These are phyloP conservation scores for Oryza coarctata DNA, from an alignment of 176 grass and related monocot species.

Conservation along the genomic window DNA sequence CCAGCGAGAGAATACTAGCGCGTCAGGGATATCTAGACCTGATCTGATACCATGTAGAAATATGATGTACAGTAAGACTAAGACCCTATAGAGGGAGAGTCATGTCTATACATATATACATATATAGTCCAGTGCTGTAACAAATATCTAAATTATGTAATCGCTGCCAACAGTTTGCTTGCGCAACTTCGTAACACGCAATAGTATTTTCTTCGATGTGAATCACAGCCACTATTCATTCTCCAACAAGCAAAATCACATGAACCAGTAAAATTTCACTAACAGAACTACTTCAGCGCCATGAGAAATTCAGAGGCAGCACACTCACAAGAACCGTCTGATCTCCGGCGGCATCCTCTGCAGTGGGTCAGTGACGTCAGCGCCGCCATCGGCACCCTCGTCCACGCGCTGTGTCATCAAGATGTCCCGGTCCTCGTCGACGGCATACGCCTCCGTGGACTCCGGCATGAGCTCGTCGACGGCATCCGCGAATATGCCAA, in stretches of 20 bases:
- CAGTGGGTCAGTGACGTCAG: slow-evolving; percentile 52
- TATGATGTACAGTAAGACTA: too few relatives aligned
- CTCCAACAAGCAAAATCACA: background rate
- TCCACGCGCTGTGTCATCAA: slow-evolving; percentile 98
- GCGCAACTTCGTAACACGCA: background rate
- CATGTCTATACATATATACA: too few relatives aligned
- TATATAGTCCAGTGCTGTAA: too few relatives aligned
- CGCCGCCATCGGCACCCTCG: slow-evolving; percentile 51
- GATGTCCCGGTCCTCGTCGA: slow-evolving; percentile 88
- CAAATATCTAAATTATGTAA: too few relatives aligned
- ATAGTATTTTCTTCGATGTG: background rate
- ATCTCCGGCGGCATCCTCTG: slow-evolving; percentile 97
- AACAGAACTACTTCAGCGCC: background rate
- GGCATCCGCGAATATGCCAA: slow-evolving; percentile 72
- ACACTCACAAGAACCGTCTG: slow-evolving; percentile 90
- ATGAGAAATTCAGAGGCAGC: background rate
- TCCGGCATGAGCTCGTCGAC: slow-evolving; percentile 95
- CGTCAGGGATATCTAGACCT: too few relatives aligned
- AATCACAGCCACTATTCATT: background rate
- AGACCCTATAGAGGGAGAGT: too few relatives aligned
- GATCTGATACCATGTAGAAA: too few relatives aligned
- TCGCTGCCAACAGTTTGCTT: background rate
- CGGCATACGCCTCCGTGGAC: slow-evolving; percentile 77
- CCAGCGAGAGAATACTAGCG: too few relatives aligned
- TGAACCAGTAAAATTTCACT: background rate